Percentiles rank a stretch among this genome's conserved stretches.
phyloP scores from a whole-genome alignment of 768 basidiomycete species.

The Macrocybe gigantea region DNA sequence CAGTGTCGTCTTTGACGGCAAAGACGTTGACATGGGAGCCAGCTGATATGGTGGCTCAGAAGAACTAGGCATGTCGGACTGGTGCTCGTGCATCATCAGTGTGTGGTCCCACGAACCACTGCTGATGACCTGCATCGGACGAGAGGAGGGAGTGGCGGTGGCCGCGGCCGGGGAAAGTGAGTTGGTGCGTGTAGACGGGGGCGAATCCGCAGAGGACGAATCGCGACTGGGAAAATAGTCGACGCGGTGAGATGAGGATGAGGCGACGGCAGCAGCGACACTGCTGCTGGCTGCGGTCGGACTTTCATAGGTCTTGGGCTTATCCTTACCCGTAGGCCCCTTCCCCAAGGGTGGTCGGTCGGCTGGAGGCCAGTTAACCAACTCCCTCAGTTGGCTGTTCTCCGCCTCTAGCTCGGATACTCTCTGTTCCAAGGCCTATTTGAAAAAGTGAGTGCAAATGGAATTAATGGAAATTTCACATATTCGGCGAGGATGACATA shows the following conservation, averaged over 20 bases:
- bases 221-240: constrained; percentile 33
- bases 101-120: constrained; percentile 50
- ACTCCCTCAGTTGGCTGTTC: constrained; percentile 66
- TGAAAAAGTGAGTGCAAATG: constrained; percentile 21
- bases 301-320: constrained; percentile 47
- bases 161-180: constrained; percentile 60
- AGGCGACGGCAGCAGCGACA: not conserved
- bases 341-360: constrained; percentile 69
- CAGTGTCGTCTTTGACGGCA: constrained; percentile 40
- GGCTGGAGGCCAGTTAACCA: constrained; percentile 69
- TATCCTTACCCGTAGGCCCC: constrained; percentile 86
- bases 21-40: constrained; percentile 37
- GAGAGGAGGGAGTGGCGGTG: constrained; percentile 43
- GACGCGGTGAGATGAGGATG: constrained; percentile 8
- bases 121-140: constrained; percentile 43
- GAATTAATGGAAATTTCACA: constrained; percentile 36
- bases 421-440: constrained; percentile 74
- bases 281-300: constrained; percentile 10
- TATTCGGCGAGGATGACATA: constrained; percentile 30
- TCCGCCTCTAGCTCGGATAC: constrained; percentile 83
- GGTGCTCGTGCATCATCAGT: constrained; percentile 45
- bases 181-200: constrained; percentile 45
- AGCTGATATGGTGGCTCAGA: constrained; percentile 41
- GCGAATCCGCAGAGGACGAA: constrained; percentile 37
- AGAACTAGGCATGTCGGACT: constrained; percentile 29